Evolutionary conservation across 1,284 basidiomycete species (phyloP).

Genomic region (Apiotrichum siamense): DNA sequence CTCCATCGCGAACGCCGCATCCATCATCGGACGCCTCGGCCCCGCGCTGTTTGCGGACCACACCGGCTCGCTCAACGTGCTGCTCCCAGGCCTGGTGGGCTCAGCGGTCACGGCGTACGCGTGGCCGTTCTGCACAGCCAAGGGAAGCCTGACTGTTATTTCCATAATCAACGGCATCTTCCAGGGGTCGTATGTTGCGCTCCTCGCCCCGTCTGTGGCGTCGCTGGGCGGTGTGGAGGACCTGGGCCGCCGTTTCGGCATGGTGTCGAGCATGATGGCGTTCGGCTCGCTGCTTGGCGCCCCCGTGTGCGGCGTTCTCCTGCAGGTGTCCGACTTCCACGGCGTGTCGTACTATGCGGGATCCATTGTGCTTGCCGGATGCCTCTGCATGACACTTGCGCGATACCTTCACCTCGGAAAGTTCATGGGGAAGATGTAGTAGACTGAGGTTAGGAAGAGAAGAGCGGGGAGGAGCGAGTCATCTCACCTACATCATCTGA

Average conservation of each 20-base stretch:
- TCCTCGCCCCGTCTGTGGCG: conserved; percentile 23
- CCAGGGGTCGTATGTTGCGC: conserved; percentile 23
- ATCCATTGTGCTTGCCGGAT: conserved; percentile 8
- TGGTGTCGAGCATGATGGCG: conserved; percentile 18
- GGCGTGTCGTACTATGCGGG: conserved; percentile 20
- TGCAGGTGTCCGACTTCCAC: conserved; percentile 6
- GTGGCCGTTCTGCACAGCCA: conserved; percentile 22
- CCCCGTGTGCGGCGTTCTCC: conserved; percentile 16
- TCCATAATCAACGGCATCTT: conserved; percentile 21
- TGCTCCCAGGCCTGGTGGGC: conserved; percentile 17
- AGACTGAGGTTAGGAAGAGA: too few relatives aligned
- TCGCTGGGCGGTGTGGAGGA: conserved; percentile 23
- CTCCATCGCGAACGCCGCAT: conserved; percentile 19
- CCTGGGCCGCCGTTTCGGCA: conserved; percentile 24
- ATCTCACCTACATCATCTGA: too few relatives aligned
- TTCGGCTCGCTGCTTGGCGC: conserved; percentile 16
- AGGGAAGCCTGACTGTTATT: conserved; percentile 16
- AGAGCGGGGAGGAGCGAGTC: background rate
- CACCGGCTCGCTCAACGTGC: conserved; percentile 18
- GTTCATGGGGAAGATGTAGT: background rate
- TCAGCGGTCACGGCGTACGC: conserved; percentile 21
- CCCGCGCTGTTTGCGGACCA: conserved; percentile 19
- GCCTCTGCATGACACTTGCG: background rate
- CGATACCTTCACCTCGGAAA: background rate
- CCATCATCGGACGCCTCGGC: conserved; percentile 16